Percentiles rank a stretch among this genome's conserved stretches.
Evolutionary conservation across 1,284 basidiomycete species (phyloP).

Genomic region (Apiotrichum mycotoxinovorans): DNA sequence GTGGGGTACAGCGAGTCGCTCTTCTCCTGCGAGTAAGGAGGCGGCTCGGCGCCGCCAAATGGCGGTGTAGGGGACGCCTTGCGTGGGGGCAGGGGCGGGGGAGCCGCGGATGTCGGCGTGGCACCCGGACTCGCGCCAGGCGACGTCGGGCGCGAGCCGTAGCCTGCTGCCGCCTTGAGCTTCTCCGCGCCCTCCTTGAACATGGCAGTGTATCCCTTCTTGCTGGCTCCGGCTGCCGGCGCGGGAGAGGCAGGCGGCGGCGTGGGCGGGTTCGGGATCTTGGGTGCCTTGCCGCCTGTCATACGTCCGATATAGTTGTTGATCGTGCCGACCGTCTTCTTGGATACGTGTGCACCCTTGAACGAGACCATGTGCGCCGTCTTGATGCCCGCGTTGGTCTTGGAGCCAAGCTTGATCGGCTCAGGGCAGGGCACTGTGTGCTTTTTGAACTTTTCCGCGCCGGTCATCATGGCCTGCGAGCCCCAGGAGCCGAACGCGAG

Average conservation of each 20-base stretch:
- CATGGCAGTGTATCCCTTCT: conserved; percentile 1
- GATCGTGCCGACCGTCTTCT: conserved; percentile 11
- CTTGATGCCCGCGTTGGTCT: conserved; percentile 4
- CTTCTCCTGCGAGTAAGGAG: not conserved
- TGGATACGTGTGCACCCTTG: conserved; percentile 3
- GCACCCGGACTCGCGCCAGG: not conserved
- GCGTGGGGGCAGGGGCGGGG: not conserved
- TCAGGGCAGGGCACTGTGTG: conserved; percentile 12
- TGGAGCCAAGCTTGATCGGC: conserved; percentile 8
- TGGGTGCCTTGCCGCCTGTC: conserved; percentile 1
- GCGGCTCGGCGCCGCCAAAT: too few relatives aligned
- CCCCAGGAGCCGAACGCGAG: conserved; percentile 64
- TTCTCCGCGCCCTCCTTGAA: not conserved
- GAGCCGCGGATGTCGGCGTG: not conserved
- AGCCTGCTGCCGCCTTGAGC: not conserved
- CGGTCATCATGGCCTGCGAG: conserved; percentile 60
- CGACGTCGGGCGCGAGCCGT: not conserved
- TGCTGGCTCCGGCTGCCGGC: not conserved
- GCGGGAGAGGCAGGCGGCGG: not conserved
- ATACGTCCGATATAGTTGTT: conserved; percentile 6
- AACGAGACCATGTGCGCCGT: conserved; percentile 1
- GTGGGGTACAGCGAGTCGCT: not conserved
- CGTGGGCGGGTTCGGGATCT: not conserved
- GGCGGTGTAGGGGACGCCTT: too few relatives aligned
- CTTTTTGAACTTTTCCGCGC: conserved; percentile 62